Percentiles rank a stretch among this genome's conserved stretches.
These are phyloP conservation scores for Artemisia argyi DNA, from an alignment of 129 eudicot species.

Conservation along the genomic window DNA sequence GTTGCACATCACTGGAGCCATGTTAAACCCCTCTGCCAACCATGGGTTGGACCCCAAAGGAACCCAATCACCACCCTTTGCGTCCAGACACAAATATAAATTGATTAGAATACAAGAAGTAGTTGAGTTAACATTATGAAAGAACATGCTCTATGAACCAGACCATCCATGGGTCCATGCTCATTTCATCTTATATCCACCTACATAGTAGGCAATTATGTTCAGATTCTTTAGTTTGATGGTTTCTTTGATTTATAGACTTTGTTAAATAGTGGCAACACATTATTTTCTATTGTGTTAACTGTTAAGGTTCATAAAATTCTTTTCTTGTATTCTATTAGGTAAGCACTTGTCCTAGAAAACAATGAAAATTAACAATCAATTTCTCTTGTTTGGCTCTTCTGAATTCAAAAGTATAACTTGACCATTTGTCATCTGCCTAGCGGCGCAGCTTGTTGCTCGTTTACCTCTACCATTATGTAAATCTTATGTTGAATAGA, in stretches of 20 bases:
- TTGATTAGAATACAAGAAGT: constrained; percentile 30
- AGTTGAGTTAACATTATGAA: constrained; percentile 36
- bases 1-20: constrained; percentile 15
- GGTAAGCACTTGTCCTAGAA: not conserved
- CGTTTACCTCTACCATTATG: too few relatives aligned
- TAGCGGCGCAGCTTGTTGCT: too few relatives aligned
- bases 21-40: constrained; percentile 20
- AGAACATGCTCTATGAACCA: constrained; percentile 33
- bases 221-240: not conserved
- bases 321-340: not conserved
- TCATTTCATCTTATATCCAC: constrained; percentile 22
- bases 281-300: not conserved
- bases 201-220: not conserved
- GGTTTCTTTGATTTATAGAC: not conserved
- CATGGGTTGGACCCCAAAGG: constrained; percentile 33
- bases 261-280: not conserved
- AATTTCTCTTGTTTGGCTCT: not conserved
- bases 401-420: not conserved
- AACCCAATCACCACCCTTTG: constrained; percentile 12
- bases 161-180: constrained; percentile 41
- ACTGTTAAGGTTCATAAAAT: not conserved
- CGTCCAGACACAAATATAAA: constrained; percentile 5
- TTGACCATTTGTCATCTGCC: not conserved
- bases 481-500: too few relatives aligned
- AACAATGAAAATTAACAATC: not conserved